phyloP scores from a whole-genome alignment of 169 alveolate species.

The Eimeria maxima region DNA sequence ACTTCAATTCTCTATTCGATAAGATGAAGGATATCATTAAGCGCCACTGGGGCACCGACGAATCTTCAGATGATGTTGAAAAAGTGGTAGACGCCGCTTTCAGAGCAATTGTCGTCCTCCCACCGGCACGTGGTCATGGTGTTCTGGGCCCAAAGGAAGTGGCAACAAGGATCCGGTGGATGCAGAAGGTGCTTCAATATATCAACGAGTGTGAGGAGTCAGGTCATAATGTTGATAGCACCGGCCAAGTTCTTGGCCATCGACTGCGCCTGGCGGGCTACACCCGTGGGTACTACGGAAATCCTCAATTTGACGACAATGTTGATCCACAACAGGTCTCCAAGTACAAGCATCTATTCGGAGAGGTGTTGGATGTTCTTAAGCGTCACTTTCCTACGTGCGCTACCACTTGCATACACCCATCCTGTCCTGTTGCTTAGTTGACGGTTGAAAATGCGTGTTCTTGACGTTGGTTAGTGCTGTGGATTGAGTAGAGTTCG shows the following conservation, averaged over 20 bases:
- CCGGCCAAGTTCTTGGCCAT: not conserved
- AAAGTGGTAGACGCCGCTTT: too few relatives aligned
- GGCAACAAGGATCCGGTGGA: not conserved
- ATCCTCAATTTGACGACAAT: not conserved
- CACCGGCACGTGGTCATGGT: not conserved
- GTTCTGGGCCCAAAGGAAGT: not conserved
- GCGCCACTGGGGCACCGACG: not conserved
- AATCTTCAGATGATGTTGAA: too few relatives aligned
- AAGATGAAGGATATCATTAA: too few relatives aligned
- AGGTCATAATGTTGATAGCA: not conserved
- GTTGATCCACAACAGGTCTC: not conserved
- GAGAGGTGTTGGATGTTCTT: not conserved
- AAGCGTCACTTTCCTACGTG: not conserved
- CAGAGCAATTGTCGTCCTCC: not conserved
- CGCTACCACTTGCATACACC: too few relatives aligned
- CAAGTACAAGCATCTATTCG: not conserved
- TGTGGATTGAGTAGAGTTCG: too few relatives aligned
- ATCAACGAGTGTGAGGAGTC: not conserved
- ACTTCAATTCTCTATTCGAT: not conserved
- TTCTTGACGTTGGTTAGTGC: too few relatives aligned
- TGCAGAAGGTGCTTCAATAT: not conserved
- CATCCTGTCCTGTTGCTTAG: too few relatives aligned
- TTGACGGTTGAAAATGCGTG: too few relatives aligned
- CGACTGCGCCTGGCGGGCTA: not conserved
- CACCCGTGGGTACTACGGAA: not conserved